A percentile compares a stretch with the other conserved stretches of the same genome.
These are phyloP conservation scores for Venturiaceae sp. DNA, from an alignment of 2,329 filamentous ascomycete genomes.

Conservation along the genomic window DNA sequence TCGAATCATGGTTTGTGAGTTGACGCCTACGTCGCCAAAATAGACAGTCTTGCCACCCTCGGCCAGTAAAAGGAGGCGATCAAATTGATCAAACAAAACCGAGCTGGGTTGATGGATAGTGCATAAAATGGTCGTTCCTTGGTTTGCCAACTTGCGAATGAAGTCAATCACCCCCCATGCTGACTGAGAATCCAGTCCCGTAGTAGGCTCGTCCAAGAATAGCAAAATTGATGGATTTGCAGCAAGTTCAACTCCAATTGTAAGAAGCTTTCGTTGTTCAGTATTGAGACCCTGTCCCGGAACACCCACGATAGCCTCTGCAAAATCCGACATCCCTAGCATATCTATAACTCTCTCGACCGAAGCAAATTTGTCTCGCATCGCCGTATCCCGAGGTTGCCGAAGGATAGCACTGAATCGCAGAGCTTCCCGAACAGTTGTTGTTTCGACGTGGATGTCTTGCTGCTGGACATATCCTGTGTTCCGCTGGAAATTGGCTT, in stretches of 20 bases:
- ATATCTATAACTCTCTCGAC: constrained; percentile 57
- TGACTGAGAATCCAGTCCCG: constrained; percentile 53
- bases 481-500: constrained; percentile 54
- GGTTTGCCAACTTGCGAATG: constrained; percentile 48
- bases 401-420: constrained; percentile 5
- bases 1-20: constrained; percentile 31
- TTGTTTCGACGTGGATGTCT: constrained; percentile 36
- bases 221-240: constrained; percentile 55
- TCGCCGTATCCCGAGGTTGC: constrained; percentile 22
- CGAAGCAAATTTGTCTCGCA: constrained; percentile 53
- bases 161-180: constrained; percentile 55
- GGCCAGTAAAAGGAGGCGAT: constrained; percentile 32
- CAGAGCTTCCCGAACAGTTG: constrained; percentile 8
- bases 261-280: constrained; percentile 62
- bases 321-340: constrained; percentile 54
- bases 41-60: constrained; percentile 35
- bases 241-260: constrained; percentile 64
- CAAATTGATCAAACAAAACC: constrained; percentile 35
- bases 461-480: constrained; percentile 46
- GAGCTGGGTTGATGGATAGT: constrained; percentile 38
- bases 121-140: constrained; percentile 35
- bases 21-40: constrained; percentile 35
- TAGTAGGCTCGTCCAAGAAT: constrained; percentile 50
- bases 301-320: constrained; percentile 53
- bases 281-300: constrained; percentile 46